These are phyloP conservation scores for Acanthamoeba culbertsoni DNA, from an alignment of 208 protist genomes.

Conservation along the genomic window DNA sequence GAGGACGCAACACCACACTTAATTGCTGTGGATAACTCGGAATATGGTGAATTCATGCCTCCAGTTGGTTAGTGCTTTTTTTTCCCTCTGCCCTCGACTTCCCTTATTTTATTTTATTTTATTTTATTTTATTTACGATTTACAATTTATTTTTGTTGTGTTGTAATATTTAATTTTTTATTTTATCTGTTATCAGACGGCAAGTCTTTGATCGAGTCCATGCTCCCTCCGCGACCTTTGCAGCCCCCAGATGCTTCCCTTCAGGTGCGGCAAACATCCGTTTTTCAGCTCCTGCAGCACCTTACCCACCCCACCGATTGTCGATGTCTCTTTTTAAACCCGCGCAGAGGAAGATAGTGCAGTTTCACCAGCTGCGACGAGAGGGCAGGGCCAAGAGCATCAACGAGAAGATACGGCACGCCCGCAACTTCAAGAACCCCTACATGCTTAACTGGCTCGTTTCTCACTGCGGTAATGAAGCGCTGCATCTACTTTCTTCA, in stretches of 20 bases:
- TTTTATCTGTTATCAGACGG: not conserved
- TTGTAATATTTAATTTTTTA: not conserved
- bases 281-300: not conserved
- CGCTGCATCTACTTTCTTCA: not conserved
- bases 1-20: not conserved
- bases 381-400: slow-evolving; percentile 29
- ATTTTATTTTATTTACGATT: not conserved
- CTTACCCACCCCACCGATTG: not conserved
- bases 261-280: not conserved
- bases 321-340: not conserved
- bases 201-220: not conserved
- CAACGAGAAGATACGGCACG: slow-evolving; percentile 49
- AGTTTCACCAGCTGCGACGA: not conserved
- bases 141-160: not conserved
- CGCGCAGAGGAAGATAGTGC: not conserved
- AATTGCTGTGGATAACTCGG: not conserved
- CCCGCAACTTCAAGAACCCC: slow-evolving; percentile 47
- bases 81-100: no score
- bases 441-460: slow-evolving; percentile 59
- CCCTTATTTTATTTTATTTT: not conserved
- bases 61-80: no score
- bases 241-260: not conserved
- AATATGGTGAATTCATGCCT: no score
- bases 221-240: not conserved
- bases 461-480: not conserved